Evolutionary conservation across 352 stramenopile species (phyloP).

Genomic region (Lagenidium sp.): DNA sequence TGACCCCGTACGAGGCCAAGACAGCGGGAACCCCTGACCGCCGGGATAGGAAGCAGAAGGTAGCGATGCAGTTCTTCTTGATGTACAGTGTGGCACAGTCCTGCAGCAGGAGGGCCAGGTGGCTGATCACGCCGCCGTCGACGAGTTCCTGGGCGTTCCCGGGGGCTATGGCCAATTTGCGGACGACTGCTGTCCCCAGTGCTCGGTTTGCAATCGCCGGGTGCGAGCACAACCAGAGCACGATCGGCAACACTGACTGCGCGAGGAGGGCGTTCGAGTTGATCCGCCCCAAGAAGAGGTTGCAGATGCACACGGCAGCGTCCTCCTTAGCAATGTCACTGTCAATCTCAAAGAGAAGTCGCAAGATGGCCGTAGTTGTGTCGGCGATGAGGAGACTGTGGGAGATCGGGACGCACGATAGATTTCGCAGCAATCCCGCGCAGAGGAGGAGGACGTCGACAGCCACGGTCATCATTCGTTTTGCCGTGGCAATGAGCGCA

Average conservation of each 20-base stretch:
- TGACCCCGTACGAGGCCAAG: slow-evolving; percentile 44
- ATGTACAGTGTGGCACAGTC: slow-evolving; percentile 25
- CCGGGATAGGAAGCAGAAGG: slow-evolving; percentile 46
- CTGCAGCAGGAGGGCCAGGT: slow-evolving; percentile 40
- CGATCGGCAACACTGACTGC: slow-evolving; percentile 32
- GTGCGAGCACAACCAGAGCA: slow-evolving; percentile 43
- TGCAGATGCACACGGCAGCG: slow-evolving; percentile 45
- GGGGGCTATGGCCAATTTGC: slow-evolving; percentile 56
- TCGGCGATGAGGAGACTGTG: slow-evolving; percentile 32
- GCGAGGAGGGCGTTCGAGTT: slow-evolving; percentile 50
- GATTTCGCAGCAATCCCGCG: slow-evolving; percentile 44
- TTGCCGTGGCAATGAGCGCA: slow-evolving; percentile 8
- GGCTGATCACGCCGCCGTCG: slow-evolving; percentile 37
- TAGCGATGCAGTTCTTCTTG: slow-evolving; percentile 62
- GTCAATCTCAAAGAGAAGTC: slow-evolving; percentile 36
- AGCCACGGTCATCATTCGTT: background rate
- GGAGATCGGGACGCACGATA: slow-evolving; percentile 24
- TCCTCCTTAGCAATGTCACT: slow-evolving; percentile 30
- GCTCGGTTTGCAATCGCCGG: slow-evolving; percentile 16
- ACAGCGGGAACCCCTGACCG: slow-evolving; percentile 29
- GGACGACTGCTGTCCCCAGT: slow-evolving; percentile 46
- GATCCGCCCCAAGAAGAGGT: slow-evolving; percentile 50
- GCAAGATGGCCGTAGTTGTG: slow-evolving; percentile 28
- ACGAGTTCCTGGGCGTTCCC: slow-evolving; percentile 58
- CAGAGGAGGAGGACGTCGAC: background rate